A percentile compares a stretch with the other conserved stretches of the same genome.
These are phyloP conservation scores for Stentor coeruleus DNA, from an alignment of 73 alveolate species.

Conservation along the genomic window DNA sequence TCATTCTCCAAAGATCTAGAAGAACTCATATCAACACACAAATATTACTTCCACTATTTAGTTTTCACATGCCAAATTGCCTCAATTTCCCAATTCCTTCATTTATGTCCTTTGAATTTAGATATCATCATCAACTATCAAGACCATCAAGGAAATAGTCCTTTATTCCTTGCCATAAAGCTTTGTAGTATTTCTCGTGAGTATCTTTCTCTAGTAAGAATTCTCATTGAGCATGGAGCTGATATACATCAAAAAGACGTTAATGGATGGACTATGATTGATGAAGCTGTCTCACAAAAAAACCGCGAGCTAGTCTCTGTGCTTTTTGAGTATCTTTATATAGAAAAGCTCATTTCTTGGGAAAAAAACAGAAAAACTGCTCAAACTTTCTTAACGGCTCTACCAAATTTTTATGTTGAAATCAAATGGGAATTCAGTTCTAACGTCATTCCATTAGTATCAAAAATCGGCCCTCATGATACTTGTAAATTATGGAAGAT, in stretches of 20 bases:
- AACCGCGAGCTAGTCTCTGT: conserved; percentile 63
- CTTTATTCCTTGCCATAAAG: conserved; percentile 69
- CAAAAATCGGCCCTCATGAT: conserved; percentile 77
- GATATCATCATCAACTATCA: conserved; percentile 33
- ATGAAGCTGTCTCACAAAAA: conserved; percentile 67
- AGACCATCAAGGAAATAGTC: conserved; percentile 76
- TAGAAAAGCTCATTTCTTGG: conserved; percentile 49
- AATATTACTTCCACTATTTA: conserved; percentile 11
- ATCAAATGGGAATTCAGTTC: conserved; percentile 82
- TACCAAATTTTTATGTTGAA: conserved; percentile 80
- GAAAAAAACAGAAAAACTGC: conserved; percentile 37
- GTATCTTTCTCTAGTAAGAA: conserved; percentile 44
- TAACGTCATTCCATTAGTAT: conserved; percentile 67
- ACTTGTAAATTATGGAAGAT: conserved; percentile 73
- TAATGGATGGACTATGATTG: conserved; percentile 76
- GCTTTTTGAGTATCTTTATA: conserved; percentile 60
- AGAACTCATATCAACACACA: conserved; percentile 5
- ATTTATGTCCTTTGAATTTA: conserved; percentile 14
- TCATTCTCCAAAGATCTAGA: conserved; percentile 20
- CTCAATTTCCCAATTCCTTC: conserved; percentile 13
- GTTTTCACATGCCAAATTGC: conserved; percentile 12
- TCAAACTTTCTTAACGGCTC: conserved; percentile 36
- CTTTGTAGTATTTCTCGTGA: conserved; percentile 47
- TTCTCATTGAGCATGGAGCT: conserved; percentile 54
- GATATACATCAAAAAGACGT: conserved; percentile 65